Percentiles rank a stretch among this genome's conserved stretches.
Conservation (phyloP, 2,329 filamentous ascomycete genomes). For the Penicillium janthinellum region DNA sequence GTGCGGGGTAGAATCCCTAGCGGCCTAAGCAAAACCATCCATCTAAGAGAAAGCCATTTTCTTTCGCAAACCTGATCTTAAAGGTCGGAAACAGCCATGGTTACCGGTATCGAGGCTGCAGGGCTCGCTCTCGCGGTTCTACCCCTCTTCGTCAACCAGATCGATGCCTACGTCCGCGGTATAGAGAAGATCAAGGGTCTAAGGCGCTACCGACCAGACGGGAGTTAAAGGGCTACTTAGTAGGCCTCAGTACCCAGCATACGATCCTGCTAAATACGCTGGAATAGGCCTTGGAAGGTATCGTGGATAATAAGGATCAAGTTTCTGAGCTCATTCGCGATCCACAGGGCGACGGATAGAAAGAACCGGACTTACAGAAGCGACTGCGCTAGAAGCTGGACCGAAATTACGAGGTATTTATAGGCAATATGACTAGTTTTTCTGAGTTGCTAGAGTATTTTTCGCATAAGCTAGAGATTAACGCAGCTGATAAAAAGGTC, state of each 20-base stretch:
- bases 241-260: neutral
- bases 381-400: neutral
- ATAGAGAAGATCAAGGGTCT: slow-evolving; percentile 15
- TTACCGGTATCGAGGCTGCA: slow-evolving; percentile 14
- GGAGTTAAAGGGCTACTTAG: neutral
- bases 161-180: slow-evolving; percentile 24
- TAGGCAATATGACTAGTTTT: neutral
- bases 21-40: neutral
- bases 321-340: neutral
- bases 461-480: neutral
- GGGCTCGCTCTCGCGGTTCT: slow-evolving; percentile 26
- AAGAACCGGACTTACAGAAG: neutral
- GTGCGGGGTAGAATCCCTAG: too few species aligned
- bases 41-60: neutral
- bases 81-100: neutral
- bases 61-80: too few species aligned
- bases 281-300: neutral
- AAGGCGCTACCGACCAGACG: neutral
- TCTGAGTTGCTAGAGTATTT: neutral
- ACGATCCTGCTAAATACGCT: neutral
- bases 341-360: neutral
- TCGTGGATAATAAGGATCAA: neutral
- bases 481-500: neutral
- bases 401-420: neutral
- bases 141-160: slow-evolving; percentile 27